Evolutionary conservation across 2,329 filamentous ascomycete species (phyloP).

Genomic region (Arthrobotrys musiformis): DNA sequence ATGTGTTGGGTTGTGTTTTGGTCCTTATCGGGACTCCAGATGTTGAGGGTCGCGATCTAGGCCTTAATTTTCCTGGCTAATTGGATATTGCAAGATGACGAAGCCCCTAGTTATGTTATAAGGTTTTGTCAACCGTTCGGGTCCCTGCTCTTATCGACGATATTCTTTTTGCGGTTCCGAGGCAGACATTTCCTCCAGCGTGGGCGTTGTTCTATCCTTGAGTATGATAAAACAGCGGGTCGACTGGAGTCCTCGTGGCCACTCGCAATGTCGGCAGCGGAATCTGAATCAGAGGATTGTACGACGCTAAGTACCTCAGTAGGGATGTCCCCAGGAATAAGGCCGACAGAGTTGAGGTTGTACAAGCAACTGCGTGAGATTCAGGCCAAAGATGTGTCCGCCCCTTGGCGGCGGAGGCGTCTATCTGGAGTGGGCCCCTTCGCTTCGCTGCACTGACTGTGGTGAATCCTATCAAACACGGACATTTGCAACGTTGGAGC

Average conservation of each 20-base stretch:
- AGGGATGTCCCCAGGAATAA: no score
- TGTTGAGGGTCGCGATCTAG: neutral
- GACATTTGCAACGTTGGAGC: neutral
- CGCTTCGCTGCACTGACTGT: neutral
- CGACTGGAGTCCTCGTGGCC: neutral
- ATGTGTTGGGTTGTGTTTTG: constrained; percentile 30
- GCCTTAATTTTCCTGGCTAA: neutral
- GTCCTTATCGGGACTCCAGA: constrained; percentile 27
- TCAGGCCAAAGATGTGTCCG: neutral
- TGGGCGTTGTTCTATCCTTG: neutral
- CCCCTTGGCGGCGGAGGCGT: neutral
- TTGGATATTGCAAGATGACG: neutral
- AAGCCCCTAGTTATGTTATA: neutral
- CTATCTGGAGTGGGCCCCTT: neutral
- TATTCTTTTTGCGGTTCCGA: neutral
- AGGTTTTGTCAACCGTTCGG: neutral
- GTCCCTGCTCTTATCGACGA: neutral
- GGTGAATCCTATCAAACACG: neutral
- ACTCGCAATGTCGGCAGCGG: neutral
- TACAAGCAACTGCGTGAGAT: neutral
- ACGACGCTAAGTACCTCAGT: constrained; percentile 2
- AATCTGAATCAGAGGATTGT: neutral
- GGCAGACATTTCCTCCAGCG: neutral
- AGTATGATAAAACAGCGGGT: neutral
- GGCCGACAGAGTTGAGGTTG: neutral